These are phyloP conservation scores for Citrus reticulata DNA, from an alignment of 345 rosid species.

Conservation along the genomic window DNA sequence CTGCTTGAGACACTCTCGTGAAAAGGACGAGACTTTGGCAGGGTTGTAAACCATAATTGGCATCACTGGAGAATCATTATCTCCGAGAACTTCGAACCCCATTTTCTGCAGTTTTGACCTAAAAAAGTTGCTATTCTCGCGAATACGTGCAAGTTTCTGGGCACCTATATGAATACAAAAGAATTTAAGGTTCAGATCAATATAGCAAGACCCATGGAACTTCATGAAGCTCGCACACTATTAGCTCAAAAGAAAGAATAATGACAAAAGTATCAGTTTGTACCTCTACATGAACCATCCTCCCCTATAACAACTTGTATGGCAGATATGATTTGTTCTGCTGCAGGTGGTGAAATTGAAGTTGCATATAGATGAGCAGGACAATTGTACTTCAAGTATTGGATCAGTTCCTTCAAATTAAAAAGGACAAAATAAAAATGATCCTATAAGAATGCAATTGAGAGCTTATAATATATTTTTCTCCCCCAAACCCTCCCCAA, in stretches of 20 bases:
- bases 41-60: slow-evolving; percentile 98
- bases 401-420: slow-evolving; percentile 63
- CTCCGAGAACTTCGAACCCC: slow-evolving; percentile 99
- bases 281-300: slow-evolving; percentile 93
- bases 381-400: slow-evolving; percentile 62
- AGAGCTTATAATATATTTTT: not conserved
- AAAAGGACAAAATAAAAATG: not conserved
- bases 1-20: slow-evolving; percentile 78
- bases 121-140: slow-evolving; percentile 93
- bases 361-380: slow-evolving; percentile 97
- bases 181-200: not conserved
- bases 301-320: slow-evolving; percentile 87
- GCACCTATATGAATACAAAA: slow-evolving; percentile 51
- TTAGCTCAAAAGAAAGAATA: not conserved
- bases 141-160: slow-evolving; percentile 79
- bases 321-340: slow-evolving; percentile 82
- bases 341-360: slow-evolving; percentile 91
- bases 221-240: not conserved
- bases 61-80: slow-evolving; percentile 94
- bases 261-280: not conserved
- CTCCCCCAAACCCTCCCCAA: not conserved
- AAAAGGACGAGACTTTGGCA: slow-evolving; percentile 92
- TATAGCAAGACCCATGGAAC: not conserved
- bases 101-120: slow-evolving; percentile 85
- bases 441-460: not conserved